These are phyloP conservation scores for Didymella lethalis DNA, from an alignment of 2,329 filamentous ascomycete genomes.

Conservation along the genomic window DNA sequence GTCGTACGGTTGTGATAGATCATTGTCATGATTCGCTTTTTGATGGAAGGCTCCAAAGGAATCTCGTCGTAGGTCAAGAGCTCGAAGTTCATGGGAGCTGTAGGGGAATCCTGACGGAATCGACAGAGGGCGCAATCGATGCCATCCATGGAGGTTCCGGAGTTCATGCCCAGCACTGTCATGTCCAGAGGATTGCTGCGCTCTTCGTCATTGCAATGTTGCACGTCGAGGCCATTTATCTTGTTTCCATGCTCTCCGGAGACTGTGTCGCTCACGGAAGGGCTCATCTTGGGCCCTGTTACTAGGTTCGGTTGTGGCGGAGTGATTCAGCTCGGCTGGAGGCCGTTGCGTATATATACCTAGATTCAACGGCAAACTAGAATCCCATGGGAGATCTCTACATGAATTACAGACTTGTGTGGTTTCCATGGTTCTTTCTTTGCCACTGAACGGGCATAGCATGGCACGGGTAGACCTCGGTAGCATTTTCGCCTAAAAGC, in stretches of 20 bases:
- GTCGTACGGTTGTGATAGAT: slow-evolving; percentile 65
- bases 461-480: background rate
- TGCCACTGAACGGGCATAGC: background rate
- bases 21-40: slow-evolving; percentile 66
- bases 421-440: background rate
- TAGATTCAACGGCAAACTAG: background rate
- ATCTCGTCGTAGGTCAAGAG: slow-evolving; percentile 66
- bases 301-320: background rate
- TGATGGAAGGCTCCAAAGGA: slow-evolving; percentile 62
- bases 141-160: slow-evolving; percentile 58
- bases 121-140: background rate
- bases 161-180: slow-evolving; percentile 63
- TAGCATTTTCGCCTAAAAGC: background rate
- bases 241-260: background rate
- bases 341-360: background rate
- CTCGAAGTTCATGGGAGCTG: slow-evolving; percentile 62
- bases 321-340: background rate
- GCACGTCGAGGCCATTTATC: background rate
- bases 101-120: background rate
- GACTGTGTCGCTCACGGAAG: background rate
- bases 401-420: background rate
- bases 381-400: background rate
- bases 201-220: background rate
- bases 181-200: slow-evolving; percentile 52
- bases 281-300: background rate